A percentile compares a stretch with the other conserved stretches of the same genome.
Conservation (phyloP, 345 rosid species). For the Turnera subulata region DNA sequence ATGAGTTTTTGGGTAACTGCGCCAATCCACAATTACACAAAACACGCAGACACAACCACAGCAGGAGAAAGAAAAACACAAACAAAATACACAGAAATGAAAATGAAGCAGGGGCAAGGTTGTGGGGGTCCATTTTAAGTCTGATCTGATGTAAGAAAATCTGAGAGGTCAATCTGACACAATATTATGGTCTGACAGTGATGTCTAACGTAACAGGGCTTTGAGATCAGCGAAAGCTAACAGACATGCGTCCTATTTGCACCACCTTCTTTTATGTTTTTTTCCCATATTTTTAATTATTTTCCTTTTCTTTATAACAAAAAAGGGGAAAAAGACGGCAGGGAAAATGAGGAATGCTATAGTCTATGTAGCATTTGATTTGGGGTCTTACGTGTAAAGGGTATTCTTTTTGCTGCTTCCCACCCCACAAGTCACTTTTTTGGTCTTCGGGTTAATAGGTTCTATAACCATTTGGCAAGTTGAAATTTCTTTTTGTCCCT, state of each 20-base stretch:
- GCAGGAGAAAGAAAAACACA: not conserved
- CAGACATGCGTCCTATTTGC: no score
- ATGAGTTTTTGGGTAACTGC: constrained; percentile 14
- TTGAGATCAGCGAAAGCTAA: constrained; percentile 20
- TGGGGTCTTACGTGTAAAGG: constrained; percentile 20
- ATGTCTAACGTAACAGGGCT: constrained; percentile 10
- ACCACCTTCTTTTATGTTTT: constrained; percentile 3
- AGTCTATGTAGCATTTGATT: no score
- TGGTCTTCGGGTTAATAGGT: constrained; percentile 1
- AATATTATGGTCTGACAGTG: constrained; percentile 9
- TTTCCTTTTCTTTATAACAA: not conserved
- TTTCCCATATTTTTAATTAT: not conserved
- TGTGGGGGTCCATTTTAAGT: no score
- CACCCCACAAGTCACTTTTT: constrained; percentile 1
- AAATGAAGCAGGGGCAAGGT: no score
- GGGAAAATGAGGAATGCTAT: no score
- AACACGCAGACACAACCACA: no score
- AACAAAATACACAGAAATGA: not conserved
- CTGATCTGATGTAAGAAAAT: no score
- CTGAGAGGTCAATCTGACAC: constrained; percentile 13
- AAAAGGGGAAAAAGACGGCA: no score
- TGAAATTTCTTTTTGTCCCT: constrained; percentile 10
- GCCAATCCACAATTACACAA: no score
- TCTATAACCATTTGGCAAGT: constrained; percentile 1
- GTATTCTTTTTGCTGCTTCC: not conserved